A percentile compares a stretch with the other conserved stretches of the same genome.
These are phyloP conservation scores for Phytophthora vignae DNA, from an alignment of 352 stramenopile species.

Conservation along the genomic window DNA sequence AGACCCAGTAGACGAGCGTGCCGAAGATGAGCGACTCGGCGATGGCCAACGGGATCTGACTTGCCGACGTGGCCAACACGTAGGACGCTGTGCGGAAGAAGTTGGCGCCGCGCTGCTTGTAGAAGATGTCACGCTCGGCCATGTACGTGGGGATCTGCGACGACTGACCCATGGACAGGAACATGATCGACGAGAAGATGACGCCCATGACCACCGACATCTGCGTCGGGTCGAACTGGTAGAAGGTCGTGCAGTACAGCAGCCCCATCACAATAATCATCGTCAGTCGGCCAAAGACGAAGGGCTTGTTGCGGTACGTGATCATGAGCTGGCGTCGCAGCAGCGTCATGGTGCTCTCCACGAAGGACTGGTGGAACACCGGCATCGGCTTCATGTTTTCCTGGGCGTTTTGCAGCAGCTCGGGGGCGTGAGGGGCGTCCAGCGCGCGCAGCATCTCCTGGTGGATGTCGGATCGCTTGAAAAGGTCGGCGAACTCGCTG, in stretches of 20 bases:
- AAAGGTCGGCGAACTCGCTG: slow-evolving; percentile 30
- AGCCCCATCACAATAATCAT: slow-evolving; percentile 36
- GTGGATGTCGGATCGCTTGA: slow-evolving; percentile 42
- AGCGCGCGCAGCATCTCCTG: slow-evolving; percentile 38
- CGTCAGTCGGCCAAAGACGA: slow-evolving; percentile 27
- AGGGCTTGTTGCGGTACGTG: slow-evolving; percentile 37
- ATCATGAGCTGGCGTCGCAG: slow-evolving; percentile 39
- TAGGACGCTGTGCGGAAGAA: slow-evolving; percentile 13
- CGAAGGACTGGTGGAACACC: slow-evolving; percentile 63
- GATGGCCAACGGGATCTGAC: slow-evolving; percentile 11
- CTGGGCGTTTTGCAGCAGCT: slow-evolving; percentile 11
- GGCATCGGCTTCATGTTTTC: slow-evolving; percentile 28
- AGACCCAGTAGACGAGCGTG: slow-evolving; percentile 83
- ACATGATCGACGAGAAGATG: slow-evolving; percentile 74
- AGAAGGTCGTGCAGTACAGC: slow-evolving; percentile 35
- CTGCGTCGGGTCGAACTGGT: slow-evolving; percentile 25
- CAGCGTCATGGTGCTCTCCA: slow-evolving; percentile 35
- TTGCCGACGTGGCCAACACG: slow-evolving; percentile 1
- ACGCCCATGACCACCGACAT: slow-evolving; percentile 55
- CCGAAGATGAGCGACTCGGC: slow-evolving; percentile 76
- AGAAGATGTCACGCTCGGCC: slow-evolving; percentile 50
- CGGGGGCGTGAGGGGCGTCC: slow-evolving; percentile 21
- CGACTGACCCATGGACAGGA: slow-evolving; percentile 51
- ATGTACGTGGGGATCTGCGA: slow-evolving; percentile 33
- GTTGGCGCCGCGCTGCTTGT: slow-evolving; percentile 82